Evolutionary conservation across 73 alveolate genomes (phyloP).

Genomic region (Blepharisma stoltei): DNA sequence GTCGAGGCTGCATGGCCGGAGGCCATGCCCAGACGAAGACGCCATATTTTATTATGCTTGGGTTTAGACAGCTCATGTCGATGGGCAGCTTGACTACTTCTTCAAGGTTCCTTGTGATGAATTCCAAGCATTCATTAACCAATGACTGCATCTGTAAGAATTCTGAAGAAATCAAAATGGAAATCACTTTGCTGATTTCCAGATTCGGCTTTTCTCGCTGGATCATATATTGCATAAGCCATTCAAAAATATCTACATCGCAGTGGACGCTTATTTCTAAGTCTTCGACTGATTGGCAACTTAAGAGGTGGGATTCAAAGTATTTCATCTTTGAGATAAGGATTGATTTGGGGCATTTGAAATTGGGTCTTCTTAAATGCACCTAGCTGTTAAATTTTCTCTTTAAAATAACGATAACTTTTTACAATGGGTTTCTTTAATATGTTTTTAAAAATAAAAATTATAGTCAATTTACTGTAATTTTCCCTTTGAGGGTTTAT

Average conservation of each 20-base stretch:
- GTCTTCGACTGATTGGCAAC: conserved; percentile 52
- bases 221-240: conserved; percentile 58
- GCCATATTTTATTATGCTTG: not conserved
- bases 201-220: not conserved
- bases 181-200: conserved; percentile 45
- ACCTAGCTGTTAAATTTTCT: too few relatives aligned
- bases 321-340: conserved; percentile 60
- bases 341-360: conserved; percentile 47
- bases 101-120: conserved; percentile 39
- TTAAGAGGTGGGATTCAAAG: conserved; percentile 57
- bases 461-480: too few relatives aligned
- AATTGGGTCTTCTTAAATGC: too few relatives aligned
- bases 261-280: conserved; percentile 70
- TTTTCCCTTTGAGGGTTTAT: too few relatives aligned
- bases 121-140: conserved; percentile 55
- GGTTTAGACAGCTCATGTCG: conserved; percentile 62
- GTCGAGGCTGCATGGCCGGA: too few relatives aligned
- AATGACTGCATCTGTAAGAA: conserved; percentile 51
- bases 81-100: conserved; percentile 62
- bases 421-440: too few relatives aligned
- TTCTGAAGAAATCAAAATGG: conserved; percentile 62
- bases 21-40: too few relatives aligned
- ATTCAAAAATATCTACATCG: conserved; percentile 63
- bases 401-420: too few relatives aligned
- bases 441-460: too few relatives aligned